Evolutionary conservation across 176 grass and related monocot genomes (phyloP).

Genomic region (Cenchrus americanus): DNA sequence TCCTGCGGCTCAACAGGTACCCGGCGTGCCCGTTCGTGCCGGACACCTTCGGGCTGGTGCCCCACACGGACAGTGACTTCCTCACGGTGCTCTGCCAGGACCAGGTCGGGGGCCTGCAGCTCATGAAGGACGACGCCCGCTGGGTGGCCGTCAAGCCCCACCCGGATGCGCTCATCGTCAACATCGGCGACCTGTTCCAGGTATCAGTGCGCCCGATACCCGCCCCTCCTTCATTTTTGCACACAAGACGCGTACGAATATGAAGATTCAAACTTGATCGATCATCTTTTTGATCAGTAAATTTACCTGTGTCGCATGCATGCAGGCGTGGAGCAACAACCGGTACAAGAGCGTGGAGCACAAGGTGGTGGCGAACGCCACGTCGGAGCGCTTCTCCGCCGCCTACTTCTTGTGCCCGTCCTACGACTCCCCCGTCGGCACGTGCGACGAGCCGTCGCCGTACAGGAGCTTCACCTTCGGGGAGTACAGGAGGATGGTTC

Average conservation of each 20-base stretch:
- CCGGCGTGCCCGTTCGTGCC: slow-evolving; percentile 79
- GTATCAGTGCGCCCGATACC: no score
- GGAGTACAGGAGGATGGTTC: slow-evolving; percentile 68
- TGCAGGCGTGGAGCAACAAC: slow-evolving; percentile 95
- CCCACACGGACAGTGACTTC: slow-evolving; percentile 97
- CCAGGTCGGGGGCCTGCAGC: slow-evolving; percentile 85
- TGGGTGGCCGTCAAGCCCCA: slow-evolving; percentile 81
- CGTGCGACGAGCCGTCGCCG: slow-evolving; percentile 52
- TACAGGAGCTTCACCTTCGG: slow-evolving; percentile 81
- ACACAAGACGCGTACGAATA: no score
- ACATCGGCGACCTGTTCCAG: slow-evolving; percentile 96
- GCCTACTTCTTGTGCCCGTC: slow-evolving; percentile 94
- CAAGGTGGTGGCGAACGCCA: slow-evolving; percentile 66
- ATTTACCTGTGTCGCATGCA: no score
- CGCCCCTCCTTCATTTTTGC: no score
- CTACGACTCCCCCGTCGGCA: slow-evolving; percentile 63
- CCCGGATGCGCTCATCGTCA: slow-evolving; percentile 76
- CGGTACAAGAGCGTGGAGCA: slow-evolving; percentile 88
- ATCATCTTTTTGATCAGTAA: no score
- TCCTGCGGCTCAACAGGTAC: slow-evolving; percentile 82
- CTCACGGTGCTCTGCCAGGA: slow-evolving; percentile 89
- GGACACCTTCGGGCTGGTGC: slow-evolving; percentile 68
- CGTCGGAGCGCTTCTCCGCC: slow-evolving; percentile 65
- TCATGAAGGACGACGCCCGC: slow-evolving; percentile 65
- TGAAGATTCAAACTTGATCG: no score